Base-by-base conservation (phyloP, 2,329 filamentous ascomycete species). In the Botrytis cinerea region DNA sequence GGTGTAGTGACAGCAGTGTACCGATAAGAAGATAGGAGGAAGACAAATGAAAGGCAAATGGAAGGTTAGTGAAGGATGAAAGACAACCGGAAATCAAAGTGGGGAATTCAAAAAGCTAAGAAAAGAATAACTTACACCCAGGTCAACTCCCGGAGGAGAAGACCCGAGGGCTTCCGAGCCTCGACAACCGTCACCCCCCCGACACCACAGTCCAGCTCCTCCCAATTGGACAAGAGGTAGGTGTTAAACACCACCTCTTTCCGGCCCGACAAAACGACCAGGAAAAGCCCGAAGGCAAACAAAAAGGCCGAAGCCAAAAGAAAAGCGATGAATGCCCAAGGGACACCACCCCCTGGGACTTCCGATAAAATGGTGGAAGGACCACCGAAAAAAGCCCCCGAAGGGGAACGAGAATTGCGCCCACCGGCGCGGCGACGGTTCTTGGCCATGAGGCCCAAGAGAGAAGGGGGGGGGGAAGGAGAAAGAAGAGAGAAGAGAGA, bases 291-390 rank as follows among this genome's bases (percentile, higher is more conserved):
- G 46, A 57, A 28, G 32, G 25, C 35, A 25, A 66, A 12, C 3
- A 43, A 35, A 43, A 6, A 16, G 9, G 25, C 32, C 10, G 57
- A 8, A 35, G 45, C 38, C 32, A n/a, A 10, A 35, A 60, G 20
- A 60, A 60, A 46, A 38, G 59, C 10, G 7, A 70, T 46, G 38
- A 61, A 28, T 70, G 67, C 67, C 67, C 67, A 70, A n/a, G 57
- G 38, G 40, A 32, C 54, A 68, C 48, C 48, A 57, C 66, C 48
- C 66, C 38, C 48, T 32, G 48, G 48, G 35, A 43, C 35, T 57
- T 68, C 8, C 25, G 8, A 57, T 22, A 6, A 16, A 32, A 57
- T 68, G 25, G 48, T 57, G 48, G 66, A 32, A n/a, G 25, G 9
- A 4, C 35, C 48, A 61, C 59, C 35, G 16, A 10, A 43, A 68